Percentiles rank a stretch among this genome's conserved stretches.
Evolutionary conservation across 305 asterid species (phyloP).

Genomic region (Nicotiana rustica): DNA sequence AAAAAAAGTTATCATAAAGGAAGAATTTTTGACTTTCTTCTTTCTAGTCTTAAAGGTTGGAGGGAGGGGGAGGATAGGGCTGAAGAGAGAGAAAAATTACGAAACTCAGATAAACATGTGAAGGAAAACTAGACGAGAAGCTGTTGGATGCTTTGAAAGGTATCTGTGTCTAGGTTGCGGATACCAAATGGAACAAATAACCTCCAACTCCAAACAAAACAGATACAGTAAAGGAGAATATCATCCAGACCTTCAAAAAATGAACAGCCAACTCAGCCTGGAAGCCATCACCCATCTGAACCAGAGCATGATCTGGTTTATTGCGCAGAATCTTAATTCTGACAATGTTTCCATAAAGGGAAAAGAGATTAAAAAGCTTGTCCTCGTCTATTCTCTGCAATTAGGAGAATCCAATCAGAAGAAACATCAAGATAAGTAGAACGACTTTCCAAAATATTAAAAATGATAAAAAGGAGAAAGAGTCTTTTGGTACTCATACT

Average conservation of each 20-base stretch:
- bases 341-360: conserved; percentile 86
- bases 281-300: conserved; percentile 98
- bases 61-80: not conserved
- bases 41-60: not conserved
- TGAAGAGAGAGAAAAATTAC: not conserved
- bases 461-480: conserved; percentile 1
- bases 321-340: conserved; percentile 83
- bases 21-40: not conserved
- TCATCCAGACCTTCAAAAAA: conserved; percentile 75
- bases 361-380: conserved; percentile 91
- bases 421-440: conserved; percentile 22
- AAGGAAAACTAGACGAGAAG: conserved; percentile 2
- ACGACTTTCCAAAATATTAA: not conserved
- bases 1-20: not conserved
- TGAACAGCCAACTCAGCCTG: conserved; percentile 99
- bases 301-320: conserved; percentile 95
- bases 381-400: conserved; percentile 85
- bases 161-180: not conserved
- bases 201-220: conserved; percentile 15
- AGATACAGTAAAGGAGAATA: conserved; percentile 26
- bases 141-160: conserved; percentile 22
- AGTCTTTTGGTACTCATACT: conserved; percentile 24
- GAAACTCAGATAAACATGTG: not conserved
- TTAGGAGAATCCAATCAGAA: conserved; percentile 36
- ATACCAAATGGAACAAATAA: conserved; percentile 21